Conservation (phyloP, 805 yeast species). For the Suhomyces prunicola region DNA sequence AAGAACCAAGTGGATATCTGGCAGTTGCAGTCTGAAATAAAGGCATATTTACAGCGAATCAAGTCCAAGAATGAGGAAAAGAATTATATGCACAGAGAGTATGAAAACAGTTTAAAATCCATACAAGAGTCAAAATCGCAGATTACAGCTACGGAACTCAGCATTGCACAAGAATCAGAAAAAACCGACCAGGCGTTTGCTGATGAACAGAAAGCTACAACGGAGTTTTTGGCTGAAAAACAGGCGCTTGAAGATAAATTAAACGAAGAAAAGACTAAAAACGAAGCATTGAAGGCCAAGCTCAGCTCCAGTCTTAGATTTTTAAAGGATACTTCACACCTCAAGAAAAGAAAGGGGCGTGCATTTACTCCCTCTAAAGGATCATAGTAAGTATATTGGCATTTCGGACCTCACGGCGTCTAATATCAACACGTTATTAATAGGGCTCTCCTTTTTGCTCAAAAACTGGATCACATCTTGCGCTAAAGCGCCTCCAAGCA, state of each 20-base stretch:
- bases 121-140: conserved; percentile 41
- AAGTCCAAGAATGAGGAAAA: conserved; percentile 55
- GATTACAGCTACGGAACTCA: conserved; percentile 17
- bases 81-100: conserved; percentile 61
- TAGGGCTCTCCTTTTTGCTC: conserved; percentile 72
- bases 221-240: conserved; percentile 20
- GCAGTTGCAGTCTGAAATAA: conserved; percentile 45
- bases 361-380: conserved; percentile 28
- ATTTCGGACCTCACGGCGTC: conserved; percentile 71
- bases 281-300: conserved; percentile 23
- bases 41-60: conserved; percentile 40
- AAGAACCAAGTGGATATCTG: conserved; percentile 41
- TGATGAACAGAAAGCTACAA: conserved; percentile 15
- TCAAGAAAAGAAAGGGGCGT: conserved; percentile 41
- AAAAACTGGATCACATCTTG: conserved; percentile 87
- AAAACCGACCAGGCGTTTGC: conserved; percentile 18
- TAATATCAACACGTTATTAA: conserved; percentile 74
- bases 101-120: conserved; percentile 50
- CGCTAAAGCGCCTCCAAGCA: conserved; percentile 84
- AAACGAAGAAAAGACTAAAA: conserved; percentile 20
- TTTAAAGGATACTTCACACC: conserved; percentile 38
- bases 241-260: conserved; percentile 18
- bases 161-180: conserved; percentile 17
- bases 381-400: conserved; percentile 63
- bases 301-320: conserved; percentile 33